Evolutionary conservation across 148 eudicot species (phyloP), one percentile per base, ranked within the genome.

Genomic region (Arbutus unedo): DNA sequence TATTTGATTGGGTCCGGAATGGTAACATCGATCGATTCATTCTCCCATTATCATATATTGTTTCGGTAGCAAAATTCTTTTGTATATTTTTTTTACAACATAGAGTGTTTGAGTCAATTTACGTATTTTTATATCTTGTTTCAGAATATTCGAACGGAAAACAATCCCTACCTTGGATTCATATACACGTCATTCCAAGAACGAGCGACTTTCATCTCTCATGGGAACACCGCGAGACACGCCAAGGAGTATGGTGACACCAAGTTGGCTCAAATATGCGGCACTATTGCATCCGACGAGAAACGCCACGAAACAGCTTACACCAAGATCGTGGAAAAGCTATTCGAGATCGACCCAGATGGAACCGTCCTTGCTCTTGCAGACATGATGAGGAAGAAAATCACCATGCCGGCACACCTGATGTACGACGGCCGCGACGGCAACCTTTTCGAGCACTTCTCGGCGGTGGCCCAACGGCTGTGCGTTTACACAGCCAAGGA

Each of bases 151-250:
- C 59, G 72, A 16, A 51, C 73, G 0, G 85, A 83, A 16, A 83
- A 83, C 79, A 83, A 21, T 43, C 85, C 85, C 3, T 83, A 83
- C 21, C 78, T 83, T 14, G 85, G 79, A 16, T 79, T 79, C 59
- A 83, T 83, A 11, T 83, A 83, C 76, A 83, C 85, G 25, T 83
- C 85, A 6, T 83, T 83, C 74, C 85, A 83, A 71, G 85, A 83
- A 44, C 57, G 85, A 38, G 85, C 85, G 6, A 83, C 85, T 44
- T 83, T 83, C 54, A 79, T 83, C 72, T 83, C 85, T 14, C 85
- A 83, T 23, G 85, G 85, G 8, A 83, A 83, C 73, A 83, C 82
- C 0, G 85, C 85, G 2, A 47, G 85, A 48, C 85, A 56, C 5
- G 85, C 85, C 31, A 83, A 83, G 55, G 64, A 79, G 49, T 18